Percentiles rank a stretch among this genome's conserved stretches.
Conservation (phyloP, 306 rosid species). For the Alnus glutinosa region DNA sequence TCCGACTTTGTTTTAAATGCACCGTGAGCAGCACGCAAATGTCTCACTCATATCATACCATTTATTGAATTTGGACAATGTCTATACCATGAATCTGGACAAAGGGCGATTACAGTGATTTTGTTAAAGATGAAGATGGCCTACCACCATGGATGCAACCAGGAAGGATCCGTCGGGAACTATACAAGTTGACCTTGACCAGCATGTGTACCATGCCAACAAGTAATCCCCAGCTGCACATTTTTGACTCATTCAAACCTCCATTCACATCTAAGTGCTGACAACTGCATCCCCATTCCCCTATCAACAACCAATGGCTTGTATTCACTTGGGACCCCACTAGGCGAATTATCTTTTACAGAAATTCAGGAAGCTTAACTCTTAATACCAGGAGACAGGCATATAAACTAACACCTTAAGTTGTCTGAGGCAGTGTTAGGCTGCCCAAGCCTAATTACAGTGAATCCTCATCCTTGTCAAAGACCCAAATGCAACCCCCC, state of each 20-base stretch:
- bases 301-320: background rate
- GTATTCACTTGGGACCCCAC: background rate
- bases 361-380: too few relatives aligned
- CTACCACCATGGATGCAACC: background rate
- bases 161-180: background rate
- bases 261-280: background rate
- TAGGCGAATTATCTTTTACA: too few relatives aligned
- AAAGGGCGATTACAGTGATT: background rate
- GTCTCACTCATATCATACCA: background rate
- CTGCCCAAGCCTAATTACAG: too few relatives aligned
- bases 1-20: background rate
- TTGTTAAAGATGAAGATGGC: background rate
- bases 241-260: conserved; percentile 40
- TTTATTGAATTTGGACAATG: background rate
- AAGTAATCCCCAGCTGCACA: conserved; percentile 39
- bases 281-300: background rate
- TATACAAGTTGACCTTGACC: conserved; percentile 33
- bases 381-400: too few relatives aligned
- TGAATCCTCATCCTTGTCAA: too few relatives aligned
- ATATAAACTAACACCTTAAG: too few relatives aligned
- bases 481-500: too few relatives aligned
- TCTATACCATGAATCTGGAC: background rate
- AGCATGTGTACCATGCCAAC: conserved; percentile 11
- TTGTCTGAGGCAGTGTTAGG: too few relatives aligned
- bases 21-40: background rate